Percentiles rank a stretch among this genome's conserved stretches.
These are phyloP conservation scores for Antrodiella citrinella DNA, from an alignment of 768 basidiomycete genomes.

Conservation along the genomic window DNA sequence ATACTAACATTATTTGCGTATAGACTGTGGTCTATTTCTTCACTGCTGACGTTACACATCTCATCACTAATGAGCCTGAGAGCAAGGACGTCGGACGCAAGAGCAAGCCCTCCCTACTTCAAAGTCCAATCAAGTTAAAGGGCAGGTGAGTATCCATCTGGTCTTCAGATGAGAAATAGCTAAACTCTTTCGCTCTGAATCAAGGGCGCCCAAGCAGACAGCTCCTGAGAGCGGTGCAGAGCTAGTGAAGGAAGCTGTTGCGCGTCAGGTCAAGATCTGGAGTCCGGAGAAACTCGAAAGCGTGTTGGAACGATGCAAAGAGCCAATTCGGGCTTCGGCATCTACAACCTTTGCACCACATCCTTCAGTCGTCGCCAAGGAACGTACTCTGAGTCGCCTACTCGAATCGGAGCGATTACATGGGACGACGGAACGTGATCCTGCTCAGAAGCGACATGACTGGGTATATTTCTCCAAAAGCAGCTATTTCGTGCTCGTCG, in stretches of 20 bases:
- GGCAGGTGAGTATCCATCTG: slow-evolving; percentile 37
- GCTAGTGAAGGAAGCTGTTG: slow-evolving; percentile 57
- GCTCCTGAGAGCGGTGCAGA: slow-evolving; percentile 26
- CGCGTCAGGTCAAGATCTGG: slow-evolving; percentile 86
- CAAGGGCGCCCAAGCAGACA: slow-evolving; percentile 25
- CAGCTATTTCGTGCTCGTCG: slow-evolving; percentile 80
- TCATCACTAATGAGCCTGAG: slow-evolving; percentile 49
- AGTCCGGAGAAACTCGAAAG: slow-evolving; percentile 60
- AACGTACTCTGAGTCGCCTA: slow-evolving; percentile 47
- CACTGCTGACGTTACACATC: slow-evolving; percentile 77
- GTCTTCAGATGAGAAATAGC: too few relatives aligned
- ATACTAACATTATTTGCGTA: background rate
- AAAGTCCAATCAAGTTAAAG: slow-evolving; percentile 60
- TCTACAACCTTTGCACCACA: slow-evolving; percentile 13
- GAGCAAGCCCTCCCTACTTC: slow-evolving; percentile 27
- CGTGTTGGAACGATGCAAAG: slow-evolving; percentile 60
- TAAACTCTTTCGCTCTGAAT: too few relatives aligned
- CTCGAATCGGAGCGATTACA: slow-evolving; percentile 78
- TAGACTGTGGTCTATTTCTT: slow-evolving; percentile 88
- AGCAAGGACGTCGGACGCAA: slow-evolving; percentile 62
- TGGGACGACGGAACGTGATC: slow-evolving; percentile 86
- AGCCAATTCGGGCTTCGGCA: slow-evolving; percentile 24
- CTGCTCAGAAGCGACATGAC: slow-evolving; percentile 79
- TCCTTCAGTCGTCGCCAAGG: slow-evolving; percentile 24
- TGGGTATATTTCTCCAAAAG: slow-evolving; percentile 77